Base-by-base conservation (phyloP, 2,329 filamentous ascomycete species). In the Monilinia polystroma region DNA sequence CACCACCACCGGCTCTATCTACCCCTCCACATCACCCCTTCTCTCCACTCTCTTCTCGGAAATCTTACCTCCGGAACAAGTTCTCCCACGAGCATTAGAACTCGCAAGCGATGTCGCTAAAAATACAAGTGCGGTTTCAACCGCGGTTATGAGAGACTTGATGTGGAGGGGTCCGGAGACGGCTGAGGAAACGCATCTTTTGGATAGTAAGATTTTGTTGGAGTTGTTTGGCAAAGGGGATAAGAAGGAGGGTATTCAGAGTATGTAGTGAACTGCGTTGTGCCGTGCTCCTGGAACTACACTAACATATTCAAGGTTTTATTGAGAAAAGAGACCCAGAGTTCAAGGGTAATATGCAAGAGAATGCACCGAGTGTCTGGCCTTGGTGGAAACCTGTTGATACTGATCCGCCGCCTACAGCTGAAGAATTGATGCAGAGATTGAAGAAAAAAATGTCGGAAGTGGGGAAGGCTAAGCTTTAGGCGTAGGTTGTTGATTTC, bases 111-210 rank as follows among this genome's bases (percentile, higher is more conserved):
- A 91, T 63, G 84, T 92, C 55, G 88, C 85, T 1, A 78, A 79
- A 71, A 90, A 91, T 72, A 88, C 87, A 35, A 90, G 87, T 71
- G 78, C 79, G 1, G 84, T 92, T 38, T 85, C 86, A 38, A 85
- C 84, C 11, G 82, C 85, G 70, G 74, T 92, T 66, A 92, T 91
- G 84, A 84, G 85, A 74, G 90, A 92, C 73, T 77, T 93, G 80
- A 87, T 93, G 80, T 91, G 84, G 72, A 79, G 85, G 41, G 82
- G 82, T 47, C 80, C 82, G 0, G 80, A 78, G 23, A 85, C 82
- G 29, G 84, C 89, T 0, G 90, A 93, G 78, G 88, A 82, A 60
- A 85, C 89, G 65, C 89, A 92, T 79, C 76, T 92, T 70, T 78
- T 93, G 41, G 90, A 93, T 78, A 87, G 84, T 70, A 82, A 80